Percentiles rank a stretch among this genome's conserved stretches.
These are phyloP conservation scores for Sonneratia alba DNA, from an alignment of 345 rosid species.

Conservation along the genomic window DNA sequence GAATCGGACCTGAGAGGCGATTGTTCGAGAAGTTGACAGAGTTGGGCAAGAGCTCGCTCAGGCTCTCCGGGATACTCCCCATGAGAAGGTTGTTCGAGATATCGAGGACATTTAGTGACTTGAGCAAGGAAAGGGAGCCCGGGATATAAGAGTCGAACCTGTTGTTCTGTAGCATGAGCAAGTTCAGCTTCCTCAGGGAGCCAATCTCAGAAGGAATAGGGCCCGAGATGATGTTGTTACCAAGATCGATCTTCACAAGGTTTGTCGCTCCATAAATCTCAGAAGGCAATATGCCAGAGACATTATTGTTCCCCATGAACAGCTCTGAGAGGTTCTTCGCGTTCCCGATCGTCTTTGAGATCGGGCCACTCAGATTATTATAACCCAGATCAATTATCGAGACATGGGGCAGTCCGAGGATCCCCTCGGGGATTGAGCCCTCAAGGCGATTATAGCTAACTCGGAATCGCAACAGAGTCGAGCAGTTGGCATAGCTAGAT, in stretches of 20 bases:
- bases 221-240: conserved; percentile 63
- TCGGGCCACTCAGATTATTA: conserved; percentile 62
- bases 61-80: conserved; percentile 63
- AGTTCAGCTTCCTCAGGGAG: conserved; percentile 53
- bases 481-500: conserved; percentile 48
- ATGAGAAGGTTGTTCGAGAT: conserved; percentile 63
- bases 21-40: conserved; percentile 75
- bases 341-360: conserved; percentile 37
- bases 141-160: conserved; percentile 56
- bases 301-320: conserved; percentile 59
- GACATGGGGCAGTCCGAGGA: conserved; percentile 67
- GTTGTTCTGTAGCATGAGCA: conserved; percentile 66
- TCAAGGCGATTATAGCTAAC: conserved; percentile 56
- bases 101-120: conserved; percentile 79
- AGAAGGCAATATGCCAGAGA: conserved; percentile 61
- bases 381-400: conserved; percentile 71
- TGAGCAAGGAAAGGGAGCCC: conserved; percentile 49
- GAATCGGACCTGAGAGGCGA: conserved; percentile 76
- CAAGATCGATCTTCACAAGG: conserved; percentile 85
- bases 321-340: conserved; percentile 79
- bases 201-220: conserved; percentile 75
- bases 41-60: conserved; percentile 54
- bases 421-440: conserved; percentile 53
- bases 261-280: conserved; percentile 55
- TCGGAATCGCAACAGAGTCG: conserved; percentile 62